A percentile compares a stretch with the other conserved stretches of the same genome.
These are phyloP conservation scores for Leccinum griseonigrum DNA, from an alignment of 1,284 basidiomycete species.

Conservation along the genomic window DNA sequence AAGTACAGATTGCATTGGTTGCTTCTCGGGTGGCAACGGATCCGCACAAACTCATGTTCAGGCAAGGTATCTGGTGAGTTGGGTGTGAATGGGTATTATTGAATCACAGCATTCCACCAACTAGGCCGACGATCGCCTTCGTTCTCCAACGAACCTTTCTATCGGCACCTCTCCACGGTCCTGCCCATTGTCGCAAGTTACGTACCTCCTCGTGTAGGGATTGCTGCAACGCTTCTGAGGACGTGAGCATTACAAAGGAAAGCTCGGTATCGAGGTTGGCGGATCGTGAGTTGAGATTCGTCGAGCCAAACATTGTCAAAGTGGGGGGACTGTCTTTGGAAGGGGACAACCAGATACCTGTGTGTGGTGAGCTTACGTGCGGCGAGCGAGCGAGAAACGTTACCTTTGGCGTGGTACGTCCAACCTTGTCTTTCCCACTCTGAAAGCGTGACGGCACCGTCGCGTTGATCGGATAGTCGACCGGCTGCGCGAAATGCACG, in stretches of 20 bases:
- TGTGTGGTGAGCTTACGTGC: slow-evolving; percentile 6
- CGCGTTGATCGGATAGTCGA: slow-evolving; percentile 42
- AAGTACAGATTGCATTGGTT: not conserved
- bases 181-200: slow-evolving; percentile 45
- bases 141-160: slow-evolving; percentile 73
- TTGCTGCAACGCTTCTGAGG: slow-evolving; percentile 41
- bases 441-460: slow-evolving; percentile 62
- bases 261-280: slow-evolving; percentile 92
- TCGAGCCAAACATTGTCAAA: slow-evolving; percentile 91
- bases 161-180: slow-evolving; percentile 58
- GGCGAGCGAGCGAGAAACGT: slow-evolving; percentile 3
- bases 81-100: slow-evolving; percentile 1
- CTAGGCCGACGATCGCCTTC: slow-evolving; percentile 60
- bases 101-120: slow-evolving; percentile 60
- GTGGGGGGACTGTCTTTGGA: slow-evolving; percentile 51
- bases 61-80: slow-evolving; percentile 13
- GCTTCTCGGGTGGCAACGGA: not conserved
- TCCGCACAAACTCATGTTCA: not conserved
- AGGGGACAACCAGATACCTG: slow-evolving; percentile 87
- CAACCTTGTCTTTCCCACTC: slow-evolving; percentile 93
- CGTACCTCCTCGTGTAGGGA: slow-evolving; percentile 45
- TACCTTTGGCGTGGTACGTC: slow-evolving; percentile 99
- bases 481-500: slow-evolving; percentile 53
- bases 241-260: slow-evolving; percentile 82
- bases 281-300: slow-evolving; percentile 93